phyloP scores from a whole-genome alignment of 2,329 filamentous ascomycete species.

The Apiospora marii region DNA sequence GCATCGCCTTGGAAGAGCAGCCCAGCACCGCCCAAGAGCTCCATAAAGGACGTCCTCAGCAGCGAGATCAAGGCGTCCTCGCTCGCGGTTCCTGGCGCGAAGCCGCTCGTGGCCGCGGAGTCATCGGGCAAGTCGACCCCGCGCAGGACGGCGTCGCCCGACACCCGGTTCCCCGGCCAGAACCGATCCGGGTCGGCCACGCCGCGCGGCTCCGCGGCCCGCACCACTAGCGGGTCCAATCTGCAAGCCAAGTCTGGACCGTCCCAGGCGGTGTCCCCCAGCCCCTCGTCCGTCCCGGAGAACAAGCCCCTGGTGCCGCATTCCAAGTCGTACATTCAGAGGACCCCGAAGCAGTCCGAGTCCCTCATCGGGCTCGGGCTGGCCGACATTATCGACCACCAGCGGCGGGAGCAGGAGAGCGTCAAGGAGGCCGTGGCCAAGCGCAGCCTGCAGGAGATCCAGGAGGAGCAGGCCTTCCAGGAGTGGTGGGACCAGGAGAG shows the following conservation, averaged over 20 bases:
- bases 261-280: slow-evolving; percentile 37
- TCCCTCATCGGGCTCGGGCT: slow-evolving; percentile 76
- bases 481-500: slow-evolving; percentile 96
- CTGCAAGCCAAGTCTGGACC: slow-evolving; percentile 24
- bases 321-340: slow-evolving; percentile 66
- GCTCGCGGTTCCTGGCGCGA: slow-evolving; percentile 44
- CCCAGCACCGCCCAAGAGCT: slow-evolving; percentile 55
- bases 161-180: slow-evolving; percentile 70
- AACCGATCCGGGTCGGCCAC: slow-evolving; percentile 36
- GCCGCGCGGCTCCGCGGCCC: slow-evolving; percentile 29
- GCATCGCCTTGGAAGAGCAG: slow-evolving; percentile 73
- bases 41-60: slow-evolving; percentile 57
- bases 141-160: slow-evolving; percentile 64
- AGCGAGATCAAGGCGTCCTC: slow-evolving; percentile 41
- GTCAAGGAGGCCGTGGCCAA: slow-evolving; percentile 87
- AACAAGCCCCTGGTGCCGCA: slow-evolving; percentile 60
- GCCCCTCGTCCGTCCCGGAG: slow-evolving; percentile 38
- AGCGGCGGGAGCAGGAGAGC: slow-evolving; percentile 82
- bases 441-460: slow-evolving; percentile 90
- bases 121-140: slow-evolving; percentile 47
- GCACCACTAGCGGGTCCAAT: not conserved
- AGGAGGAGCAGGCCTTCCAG: slow-evolving; percentile 95
- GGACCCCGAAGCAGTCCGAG: slow-evolving; percentile 65
- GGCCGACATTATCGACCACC: slow-evolving; percentile 87
- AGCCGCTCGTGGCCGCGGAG: slow-evolving; percentile 54